These are phyloP conservation scores for Trichosporon sp. DNA, from an alignment of 1,284 basidiomycete genomes.

Conservation along the genomic window DNA sequence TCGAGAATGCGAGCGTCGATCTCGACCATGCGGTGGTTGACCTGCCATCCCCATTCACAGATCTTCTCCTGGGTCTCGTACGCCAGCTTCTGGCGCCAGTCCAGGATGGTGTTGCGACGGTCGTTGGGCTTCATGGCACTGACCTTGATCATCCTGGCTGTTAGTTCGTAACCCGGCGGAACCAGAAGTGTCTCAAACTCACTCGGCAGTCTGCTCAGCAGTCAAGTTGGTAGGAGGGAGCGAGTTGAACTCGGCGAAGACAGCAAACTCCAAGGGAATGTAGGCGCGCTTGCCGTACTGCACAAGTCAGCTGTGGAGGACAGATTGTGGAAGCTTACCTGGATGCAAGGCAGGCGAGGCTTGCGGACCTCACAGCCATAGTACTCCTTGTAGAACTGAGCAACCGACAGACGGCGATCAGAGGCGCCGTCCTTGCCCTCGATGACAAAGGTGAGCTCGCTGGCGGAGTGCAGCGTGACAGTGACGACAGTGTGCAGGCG, in stretches of 20 bases:
- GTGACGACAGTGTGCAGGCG: constrained; percentile 35
- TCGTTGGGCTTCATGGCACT: constrained; percentile 38
- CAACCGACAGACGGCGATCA: constrained; percentile 29
- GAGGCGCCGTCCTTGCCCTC: constrained; percentile 29
- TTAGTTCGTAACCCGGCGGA: neutral
- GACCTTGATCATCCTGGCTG: constrained; percentile 44
- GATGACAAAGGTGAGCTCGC: constrained; percentile 32
- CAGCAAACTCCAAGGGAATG: constrained; percentile 41
- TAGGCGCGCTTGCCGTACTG: constrained; percentile 37
- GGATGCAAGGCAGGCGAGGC: constrained; percentile 41
- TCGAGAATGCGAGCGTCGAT: constrained; percentile 43
- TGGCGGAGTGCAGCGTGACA: constrained; percentile 30
- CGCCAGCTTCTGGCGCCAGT: constrained; percentile 31
- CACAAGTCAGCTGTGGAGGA: constrained; percentile 3
- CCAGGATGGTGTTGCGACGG: constrained; percentile 20
- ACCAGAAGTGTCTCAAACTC: constrained; percentile 5
- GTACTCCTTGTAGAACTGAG: constrained; percentile 40
- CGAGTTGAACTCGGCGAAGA: constrained; percentile 39
- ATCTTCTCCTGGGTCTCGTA: constrained; percentile 37
- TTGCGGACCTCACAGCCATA: constrained; percentile 28
- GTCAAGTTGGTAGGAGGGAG: constrained; percentile 36
- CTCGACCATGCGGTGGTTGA: constrained; percentile 38
- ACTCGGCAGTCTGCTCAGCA: constrained; percentile 37
- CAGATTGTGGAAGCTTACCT: constrained; percentile 19
- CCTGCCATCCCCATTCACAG: constrained; percentile 46